A percentile compares a stretch with the other conserved stretches of the same genome.
Conservation (phyloP, 2,329 filamentous ascomycete genomes). For the Dryadomyces quercivorus region DNA sequence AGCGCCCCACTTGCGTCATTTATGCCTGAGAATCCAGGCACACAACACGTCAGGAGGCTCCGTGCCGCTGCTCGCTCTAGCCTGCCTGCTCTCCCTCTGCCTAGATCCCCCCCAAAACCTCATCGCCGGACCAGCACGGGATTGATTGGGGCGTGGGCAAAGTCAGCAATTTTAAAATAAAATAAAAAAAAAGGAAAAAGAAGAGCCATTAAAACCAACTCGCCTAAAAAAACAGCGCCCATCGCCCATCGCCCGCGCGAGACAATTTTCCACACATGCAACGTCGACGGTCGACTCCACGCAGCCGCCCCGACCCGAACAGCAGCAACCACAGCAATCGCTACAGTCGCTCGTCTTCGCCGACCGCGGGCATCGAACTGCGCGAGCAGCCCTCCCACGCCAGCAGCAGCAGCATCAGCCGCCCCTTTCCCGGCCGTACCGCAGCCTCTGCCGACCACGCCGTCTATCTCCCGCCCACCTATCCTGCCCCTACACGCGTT, state of each 20-base stretch:
- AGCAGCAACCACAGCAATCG: neutral
- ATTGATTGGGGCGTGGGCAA: too few species aligned
- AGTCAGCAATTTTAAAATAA: neutral
- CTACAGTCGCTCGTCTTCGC: neutral
- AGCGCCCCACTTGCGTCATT: neutral
- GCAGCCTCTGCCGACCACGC: neutral
- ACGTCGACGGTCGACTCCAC: constrained; percentile 10
- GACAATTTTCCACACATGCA: constrained; percentile 3
- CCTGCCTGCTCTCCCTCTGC: too few species aligned
- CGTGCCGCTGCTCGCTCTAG: too few species aligned
- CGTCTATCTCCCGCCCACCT: neutral
- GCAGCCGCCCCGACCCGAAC: neutral
- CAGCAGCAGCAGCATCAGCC: constrained; percentile 12
- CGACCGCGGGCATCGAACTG: constrained; percentile 10
- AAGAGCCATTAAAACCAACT: neutral
- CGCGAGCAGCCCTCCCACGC: constrained; percentile 10
- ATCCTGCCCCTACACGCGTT: neutral
- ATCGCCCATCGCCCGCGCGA: neutral
- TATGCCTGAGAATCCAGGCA: neutral
- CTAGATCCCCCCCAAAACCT: neutral
- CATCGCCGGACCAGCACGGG: neutral
- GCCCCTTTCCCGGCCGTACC: neutral
- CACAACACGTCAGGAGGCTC: too few species aligned
- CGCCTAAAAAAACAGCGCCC: neutral
- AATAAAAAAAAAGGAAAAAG: neutral